These are phyloP conservation scores for Neurospora sp. DNA, from an alignment of 495 filamentous ascomycete genomes.

Conservation along the genomic window DNA sequence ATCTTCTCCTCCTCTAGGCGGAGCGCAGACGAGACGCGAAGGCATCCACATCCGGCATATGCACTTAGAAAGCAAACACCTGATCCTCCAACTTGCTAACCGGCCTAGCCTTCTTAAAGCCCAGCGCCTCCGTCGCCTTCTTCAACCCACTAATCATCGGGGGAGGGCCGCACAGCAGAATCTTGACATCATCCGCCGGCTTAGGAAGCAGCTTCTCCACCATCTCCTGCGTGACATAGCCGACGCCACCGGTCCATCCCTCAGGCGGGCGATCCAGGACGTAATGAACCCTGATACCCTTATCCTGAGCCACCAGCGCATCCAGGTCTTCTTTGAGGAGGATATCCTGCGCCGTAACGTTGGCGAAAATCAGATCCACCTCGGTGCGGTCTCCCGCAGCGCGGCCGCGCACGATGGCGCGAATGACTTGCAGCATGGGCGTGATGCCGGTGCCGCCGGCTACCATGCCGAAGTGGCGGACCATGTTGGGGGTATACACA, in stretches of 20 bases:
- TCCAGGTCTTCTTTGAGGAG: slow-evolving; percentile 86
- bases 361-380: slow-evolving; percentile 92
- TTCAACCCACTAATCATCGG: slow-evolving; percentile 97
- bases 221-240: slow-evolving; percentile 92
- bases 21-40: background rate
- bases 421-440: slow-evolving; percentile 91
- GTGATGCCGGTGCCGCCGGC: slow-evolving; percentile 97
- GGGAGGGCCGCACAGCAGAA: slow-evolving; percentile 92
- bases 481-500: slow-evolving; percentile 92
- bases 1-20: background rate
- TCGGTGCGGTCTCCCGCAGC: slow-evolving; percentile 72
- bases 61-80: slow-evolving; percentile 84
- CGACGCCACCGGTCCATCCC: slow-evolving; percentile 80
- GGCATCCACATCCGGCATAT: too few species aligned
- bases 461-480: slow-evolving; percentile 92
- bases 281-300: slow-evolving; percentile 77
- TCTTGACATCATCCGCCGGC: slow-evolving; percentile 79
- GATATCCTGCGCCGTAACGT: slow-evolving; percentile 89
- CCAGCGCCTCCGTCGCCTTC: slow-evolving; percentile 81
- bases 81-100: slow-evolving; percentile 97
- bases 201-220: slow-evolving; percentile 74
- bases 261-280: slow-evolving; percentile 93
- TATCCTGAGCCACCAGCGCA: slow-evolving; percentile 61
- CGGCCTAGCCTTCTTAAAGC: slow-evolving; percentile 81
- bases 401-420: slow-evolving; percentile 79